Percentiles rank a stretch among this genome's conserved stretches.
Evolutionary conservation across 179 eudicot genomes (phyloP).

Genomic region (Dionaea muscipula): DNA sequence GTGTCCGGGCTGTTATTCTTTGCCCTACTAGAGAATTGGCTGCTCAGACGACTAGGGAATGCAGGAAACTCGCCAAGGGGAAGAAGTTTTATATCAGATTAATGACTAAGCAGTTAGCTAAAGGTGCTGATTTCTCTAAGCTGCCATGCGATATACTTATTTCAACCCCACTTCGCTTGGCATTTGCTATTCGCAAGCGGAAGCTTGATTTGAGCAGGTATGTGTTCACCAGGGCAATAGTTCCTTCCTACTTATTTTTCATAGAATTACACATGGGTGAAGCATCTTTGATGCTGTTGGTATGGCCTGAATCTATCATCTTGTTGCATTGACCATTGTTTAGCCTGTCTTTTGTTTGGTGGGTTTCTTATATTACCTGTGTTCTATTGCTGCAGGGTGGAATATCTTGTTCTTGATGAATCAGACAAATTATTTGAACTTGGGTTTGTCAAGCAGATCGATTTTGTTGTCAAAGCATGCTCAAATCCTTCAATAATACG

Average conservation of each 20-base stretch:
- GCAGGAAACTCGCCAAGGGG: constrained; percentile 76
- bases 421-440: constrained; percentile 93
- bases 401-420: constrained; percentile 95
- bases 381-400: constrained; percentile 52
- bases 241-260: too few species aligned
- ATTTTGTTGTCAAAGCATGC: constrained; percentile 89
- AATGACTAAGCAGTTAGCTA: constrained; percentile 75
- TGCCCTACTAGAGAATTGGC: constrained; percentile 94
- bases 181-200: constrained; percentile 54
- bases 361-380: background rate
- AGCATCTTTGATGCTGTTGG: too few species aligned
- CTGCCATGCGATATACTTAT: constrained; percentile 77
- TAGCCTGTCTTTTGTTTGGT: background rate
- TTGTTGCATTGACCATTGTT: too few species aligned
- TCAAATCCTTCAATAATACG: constrained; percentile 78
- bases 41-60: constrained; percentile 85
- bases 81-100: constrained; percentile 66
- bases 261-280: too few species aligned
- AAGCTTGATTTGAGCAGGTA: constrained; percentile 91
- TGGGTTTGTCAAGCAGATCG: constrained; percentile 92
- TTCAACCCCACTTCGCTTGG: constrained; percentile 76
- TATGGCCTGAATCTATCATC: too few species aligned
- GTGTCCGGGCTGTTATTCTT: constrained; percentile 72
- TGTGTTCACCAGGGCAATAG: background rate
- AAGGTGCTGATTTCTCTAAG: constrained; percentile 68